Evolutionary conservation across 2,329 filamentous ascomycete species (phyloP), one percentile per base, ranked within the genome.

Genomic region (Cladophialophora yegresii): DNA sequence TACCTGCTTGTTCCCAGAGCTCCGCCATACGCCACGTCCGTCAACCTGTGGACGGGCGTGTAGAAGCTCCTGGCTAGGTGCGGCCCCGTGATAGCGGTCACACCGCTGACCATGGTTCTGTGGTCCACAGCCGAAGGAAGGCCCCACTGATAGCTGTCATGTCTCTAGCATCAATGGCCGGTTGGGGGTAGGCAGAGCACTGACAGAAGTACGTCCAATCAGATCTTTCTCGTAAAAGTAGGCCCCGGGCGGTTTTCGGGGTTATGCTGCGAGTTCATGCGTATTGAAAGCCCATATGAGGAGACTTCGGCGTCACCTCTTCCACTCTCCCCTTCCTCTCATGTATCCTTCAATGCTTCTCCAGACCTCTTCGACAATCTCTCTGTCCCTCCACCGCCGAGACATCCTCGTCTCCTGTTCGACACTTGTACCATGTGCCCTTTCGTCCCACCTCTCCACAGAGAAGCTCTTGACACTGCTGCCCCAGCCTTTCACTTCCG

Each of bases 331-430:
- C 75, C 88, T 91, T 66, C 84, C 83, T 72, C 88, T 85, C 95
- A 99, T 98, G 68, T 90, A 89, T 69, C 84, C 84, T 82, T 98
- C 95, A 68, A 99, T 90, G 4, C 86, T 82, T 73, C 89, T 90
- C 95, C 95, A 99, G 67, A 99, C 91, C 64, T 87, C 83, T 82
- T 98, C 95, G 9, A 97, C 92, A 20, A 96, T 88, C 80, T 98
- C 95, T 57, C 93, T 85, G 78, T 99, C 95, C 71, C 93, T 84
- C 87, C 93, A 98, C 65, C 89, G 73, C 47, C 87, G 79, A 62
- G 75, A 73, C 49, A 75, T 73, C 4, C 77, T 79, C 22, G 78
- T 76, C 13, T 70, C 68, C 13, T 61, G 62, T 26, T 67, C 68
- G 71, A 66, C 75, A 62, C 50, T 67, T 12, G 63, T 57, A 22